Evolutionary conservation across 495 filamentous ascomycete species (phyloP).

Genomic region (Penicillium cataractarum): DNA sequence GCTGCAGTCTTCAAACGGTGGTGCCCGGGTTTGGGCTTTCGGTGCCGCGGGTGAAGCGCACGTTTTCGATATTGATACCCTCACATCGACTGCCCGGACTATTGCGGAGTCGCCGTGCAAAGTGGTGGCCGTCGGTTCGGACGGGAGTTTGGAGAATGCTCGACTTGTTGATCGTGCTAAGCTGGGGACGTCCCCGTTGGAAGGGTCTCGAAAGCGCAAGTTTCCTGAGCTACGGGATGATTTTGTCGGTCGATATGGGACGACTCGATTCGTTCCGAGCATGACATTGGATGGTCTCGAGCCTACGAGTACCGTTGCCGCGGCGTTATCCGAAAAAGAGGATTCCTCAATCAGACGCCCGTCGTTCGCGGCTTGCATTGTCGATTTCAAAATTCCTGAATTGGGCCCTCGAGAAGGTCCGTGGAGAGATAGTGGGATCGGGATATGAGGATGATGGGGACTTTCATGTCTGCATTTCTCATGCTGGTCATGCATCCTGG

Average conservation of each 20-base stretch:
- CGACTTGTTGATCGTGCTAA: conserved; percentile 21
- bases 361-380: conserved; percentile 46
- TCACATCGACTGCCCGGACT: conserved; percentile 19
- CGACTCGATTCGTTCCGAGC: conserved; percentile 20
- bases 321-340: conserved; percentile 4
- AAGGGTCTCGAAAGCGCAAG: conserved; percentile 38
- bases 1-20: conserved; percentile 39
- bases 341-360: conserved; percentile 25
- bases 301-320: conserved; percentile 9
- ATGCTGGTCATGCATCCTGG: not conserved
- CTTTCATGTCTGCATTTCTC: not conserved
- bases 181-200: conserved; percentile 5
- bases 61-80: conserved; percentile 45
- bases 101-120: conserved; percentile 30
- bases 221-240: conserved; percentile 19
- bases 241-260: conserved; percentile 34
- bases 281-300: conserved; percentile 14
- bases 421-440: conserved; percentile 21
- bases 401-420: conserved; percentile 27
- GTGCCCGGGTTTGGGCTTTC: conserved; percentile 48
- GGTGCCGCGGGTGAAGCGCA: conserved; percentile 33
- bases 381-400: conserved; percentile 47
- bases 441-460: not conserved
- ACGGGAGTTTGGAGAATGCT: conserved; percentile 34
- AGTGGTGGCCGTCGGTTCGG: conserved; percentile 27